Percentiles rank a stretch among this genome's conserved stretches.
Evolutionary conservation across 257 asterid genomes (phyloP).

Genomic region (Solanum chmielewskii): DNA sequence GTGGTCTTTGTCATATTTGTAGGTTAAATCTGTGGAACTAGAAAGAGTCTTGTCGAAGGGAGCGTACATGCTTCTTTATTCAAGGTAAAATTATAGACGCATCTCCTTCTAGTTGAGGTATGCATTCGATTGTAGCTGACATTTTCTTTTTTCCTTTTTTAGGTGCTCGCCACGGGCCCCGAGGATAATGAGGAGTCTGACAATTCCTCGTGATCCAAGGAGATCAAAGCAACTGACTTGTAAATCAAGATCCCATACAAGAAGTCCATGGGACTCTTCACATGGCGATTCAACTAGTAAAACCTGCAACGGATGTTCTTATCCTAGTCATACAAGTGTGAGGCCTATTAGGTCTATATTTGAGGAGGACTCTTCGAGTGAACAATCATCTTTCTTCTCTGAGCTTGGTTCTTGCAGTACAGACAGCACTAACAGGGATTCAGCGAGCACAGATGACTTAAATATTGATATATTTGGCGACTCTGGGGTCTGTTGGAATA

Average conservation of each 20-base stretch:
- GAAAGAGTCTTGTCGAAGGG: conserved; percentile 46
- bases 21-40: conserved; percentile 63
- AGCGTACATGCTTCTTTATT: conserved; percentile 83
- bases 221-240: conserved; percentile 11
- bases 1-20: conserved; percentile 34
- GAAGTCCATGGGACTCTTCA: conserved; percentile 27
- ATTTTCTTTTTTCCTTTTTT: conserved; percentile 1
- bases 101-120: background rate
- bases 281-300: background rate
- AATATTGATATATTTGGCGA: conserved; percentile 36
- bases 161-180: conserved; percentile 93
- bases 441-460: conserved; percentile 37
- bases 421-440: conserved; percentile 48
- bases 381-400: conserved; percentile 55
- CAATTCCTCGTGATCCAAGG: conserved; percentile 23
- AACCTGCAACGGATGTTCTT: conserved; percentile 10
- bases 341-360: conserved; percentile 1
- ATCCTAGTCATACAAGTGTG: conserved; percentile 3
- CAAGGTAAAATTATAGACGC: conserved; percentile 34
- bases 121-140: background rate
- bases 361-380: conserved; percentile 35
- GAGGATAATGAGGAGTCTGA: conserved; percentile 30
- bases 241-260: conserved; percentile 19
- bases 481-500: conserved; percentile 12
- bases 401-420: conserved; percentile 58